Base-by-base conservation (phyloP, 2,329 filamentous ascomycete species). In the Cytospora chrysosperma region DNA sequence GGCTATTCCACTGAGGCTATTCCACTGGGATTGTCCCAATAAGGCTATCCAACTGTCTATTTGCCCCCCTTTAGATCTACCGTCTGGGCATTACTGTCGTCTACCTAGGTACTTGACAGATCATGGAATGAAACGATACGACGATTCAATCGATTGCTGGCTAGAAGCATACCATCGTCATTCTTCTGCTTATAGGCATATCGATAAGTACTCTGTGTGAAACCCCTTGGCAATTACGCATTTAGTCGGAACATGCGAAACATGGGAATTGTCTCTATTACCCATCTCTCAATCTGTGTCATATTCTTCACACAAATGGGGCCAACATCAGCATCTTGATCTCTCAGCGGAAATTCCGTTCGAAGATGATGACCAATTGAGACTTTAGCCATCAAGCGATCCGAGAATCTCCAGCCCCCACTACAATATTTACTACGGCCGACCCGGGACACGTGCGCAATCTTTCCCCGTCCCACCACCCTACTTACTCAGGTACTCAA, bases 311-410 rank as follows among this genome's bases (percentile, higher is more conserved):
- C 53, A 43, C n/a, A 56, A 17, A 43, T 26, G 24, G 43, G 34
- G 13, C n/a, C 52, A 57, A 37, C 51, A 37, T 43, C n/a, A 54
- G 49, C 26, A 37, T 52, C 21, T 37, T 34, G 54, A 62, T 37
- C 27, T 56, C 43, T 1, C 4, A 49, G 56, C 49, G 51, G 56
- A 24, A 24, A 13, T 21, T 32, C 26, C 57, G 53, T 27, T 56
- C 49, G 54, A 64, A 56, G 53, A 65, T 65, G 64, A 61, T 54
- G 49, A 62, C 61, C 37, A 40, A 43, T 21, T 47, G 54, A 30
- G 24, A 32, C 12, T 37, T 52, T 37, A 56, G 43, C 27, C 53
- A 34, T 47, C 49, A 37, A 47, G 15, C 32, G 17, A 56, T 50
- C 12, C 13, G n/a, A 55, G 34, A 47, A 49, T 26, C 47, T 28